Evolutionary conservation across 352 stramenopile species (phyloP), one percentile per base, ranked within the genome.

Genomic region (Phytopythium chamaehyphon): DNA sequence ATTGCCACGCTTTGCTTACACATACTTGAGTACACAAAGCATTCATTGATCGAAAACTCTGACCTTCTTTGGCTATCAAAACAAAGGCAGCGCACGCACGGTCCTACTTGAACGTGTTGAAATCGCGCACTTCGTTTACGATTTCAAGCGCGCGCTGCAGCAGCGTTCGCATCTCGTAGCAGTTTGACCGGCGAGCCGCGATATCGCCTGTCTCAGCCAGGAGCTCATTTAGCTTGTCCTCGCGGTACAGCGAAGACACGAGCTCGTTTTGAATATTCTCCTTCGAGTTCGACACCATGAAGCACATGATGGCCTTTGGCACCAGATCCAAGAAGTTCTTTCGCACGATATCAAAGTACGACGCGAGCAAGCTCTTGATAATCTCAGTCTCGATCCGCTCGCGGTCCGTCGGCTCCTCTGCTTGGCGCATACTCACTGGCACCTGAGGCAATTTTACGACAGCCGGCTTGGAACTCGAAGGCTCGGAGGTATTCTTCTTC

Each of bases 241-340:
- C 96, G 26, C 95, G 92, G 69, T 99, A 99, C 22, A 99, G 73
- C 51, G 96, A 90, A 36, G 86, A 95, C 16, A 99, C 94, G 28
- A 99, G 76, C 68, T 98, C 95, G 73, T 98, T 98, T 71, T 99
- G 96, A 54, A 99, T 85, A 40, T 97, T 97, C 62, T 99, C 94
- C 68, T 98, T 98, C 33, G 96, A 83, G 65, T 94, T 63, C 22
- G 85, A 86, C 23, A 97, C 86, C 86, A 99, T 92, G 64, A 99
- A 98, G 78, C 93, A 97, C 96, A 99, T 99, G 64, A 99, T 98
- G n/a, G 96, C 96, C 76, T 99, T 99, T 6, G 97, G 97, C 37
- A 99, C 96, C 62, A 99, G 79, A 64, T 99, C 97, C 62, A 98
- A 83, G 69, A 99, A 99, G 70, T 98, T 98, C 83, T 98, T 98